phyloP scores from a whole-genome alignment of 2,329 filamentous ascomycete species.

The Podosphaera aphanis region DNA sequence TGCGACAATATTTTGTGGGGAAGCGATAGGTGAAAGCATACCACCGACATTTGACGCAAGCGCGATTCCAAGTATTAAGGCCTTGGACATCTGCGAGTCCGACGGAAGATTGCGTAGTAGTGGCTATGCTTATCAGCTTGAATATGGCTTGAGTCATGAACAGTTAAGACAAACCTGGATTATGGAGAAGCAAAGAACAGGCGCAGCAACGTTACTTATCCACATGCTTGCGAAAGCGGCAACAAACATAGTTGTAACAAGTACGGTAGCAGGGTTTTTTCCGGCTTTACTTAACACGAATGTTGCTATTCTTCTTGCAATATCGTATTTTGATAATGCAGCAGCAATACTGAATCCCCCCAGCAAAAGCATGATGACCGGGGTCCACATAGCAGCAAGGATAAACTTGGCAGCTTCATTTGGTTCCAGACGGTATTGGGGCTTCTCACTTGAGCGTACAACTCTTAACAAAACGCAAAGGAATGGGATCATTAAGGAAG shows the following conservation, averaged over 20 bases:
- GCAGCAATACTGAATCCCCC: conserved; percentile 92
- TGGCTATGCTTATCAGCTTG: conserved; percentile 28
- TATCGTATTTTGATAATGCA: conserved; percentile 87
- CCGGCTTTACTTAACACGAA: conserved; percentile 92
- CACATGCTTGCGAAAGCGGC: conserved; percentile 96
- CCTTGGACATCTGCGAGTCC: conserved; percentile 83
- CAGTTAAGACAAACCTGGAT: conserved; percentile 44
- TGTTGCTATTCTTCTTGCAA: conserved; percentile 90
- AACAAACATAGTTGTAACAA: conserved; percentile 97
- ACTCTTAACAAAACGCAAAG: conserved; percentile 71
- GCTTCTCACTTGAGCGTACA: conserved; percentile 48
- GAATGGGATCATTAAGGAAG: conserved; percentile 81
- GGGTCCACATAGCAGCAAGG: conserved; percentile 95
- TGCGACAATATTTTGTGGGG: conserved; percentile 90
- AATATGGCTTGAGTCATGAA: neutral
- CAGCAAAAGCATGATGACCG: conserved; percentile 91
- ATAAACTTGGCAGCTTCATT: conserved; percentile 65
- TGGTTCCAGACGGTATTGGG: conserved; percentile 47
- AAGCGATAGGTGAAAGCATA: conserved; percentile 89
- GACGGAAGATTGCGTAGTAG: conserved; percentile 80
- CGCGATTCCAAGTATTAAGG: conserved; percentile 83
- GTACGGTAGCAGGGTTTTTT: conserved; percentile 65
- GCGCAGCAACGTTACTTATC: conserved; percentile 94
- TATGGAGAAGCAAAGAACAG: conserved; percentile 90
- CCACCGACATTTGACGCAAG: conserved; percentile 89